Conservation (phyloP, 805 yeast species). For the Metschnikowia borealis region DNA sequence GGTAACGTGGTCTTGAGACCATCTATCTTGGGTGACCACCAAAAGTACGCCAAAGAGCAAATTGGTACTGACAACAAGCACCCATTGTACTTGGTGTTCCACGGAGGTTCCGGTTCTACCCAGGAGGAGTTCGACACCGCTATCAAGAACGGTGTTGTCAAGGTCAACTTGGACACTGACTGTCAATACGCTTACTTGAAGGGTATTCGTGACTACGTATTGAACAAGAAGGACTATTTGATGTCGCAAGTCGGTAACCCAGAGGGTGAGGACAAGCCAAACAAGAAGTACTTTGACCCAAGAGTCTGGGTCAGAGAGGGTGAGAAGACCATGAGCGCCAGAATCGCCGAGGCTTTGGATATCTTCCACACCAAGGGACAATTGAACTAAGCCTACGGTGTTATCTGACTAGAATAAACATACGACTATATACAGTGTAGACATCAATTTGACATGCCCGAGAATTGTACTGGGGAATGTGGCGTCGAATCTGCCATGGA, state of each 20-base stretch:
- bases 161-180: slow-evolving; percentile 99
- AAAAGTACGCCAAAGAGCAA: slow-evolving; percentile 75
- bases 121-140: slow-evolving; percentile 89
- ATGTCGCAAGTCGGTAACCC: slow-evolving; percentile 95
- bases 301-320: slow-evolving; percentile 99
- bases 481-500: too few relatives aligned
- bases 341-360: slow-evolving; percentile 79
- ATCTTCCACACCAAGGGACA: slow-evolving; percentile 79
- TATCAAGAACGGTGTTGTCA: slow-evolving; percentile 91
- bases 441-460: too few relatives aligned
- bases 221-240: slow-evolving; percentile 93
- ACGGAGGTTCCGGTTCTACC: slow-evolving; percentile 99
- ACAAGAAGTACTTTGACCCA: slow-evolving; percentile 99
- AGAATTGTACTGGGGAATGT: too few relatives aligned
- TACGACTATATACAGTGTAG: neutral
- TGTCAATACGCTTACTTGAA: slow-evolving; percentile 96
- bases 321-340: slow-evolving; percentile 93
- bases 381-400: slow-evolving; percentile 24
- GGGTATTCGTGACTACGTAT: slow-evolving; percentile 97
- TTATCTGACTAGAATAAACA: neutral
- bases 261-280: slow-evolving; percentile 98
- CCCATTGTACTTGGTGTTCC: slow-evolving; percentile 97
- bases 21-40: slow-evolving; percentile 92
- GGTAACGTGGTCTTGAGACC: slow-evolving; percentile 96
- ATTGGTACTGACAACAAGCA: slow-evolving; percentile 47